Evolutionary conservation across 2,329 filamentous ascomycete species (phyloP), one percentile per base, ranked within the genome.

Genomic region (Trichothecium sympodiale): DNA sequence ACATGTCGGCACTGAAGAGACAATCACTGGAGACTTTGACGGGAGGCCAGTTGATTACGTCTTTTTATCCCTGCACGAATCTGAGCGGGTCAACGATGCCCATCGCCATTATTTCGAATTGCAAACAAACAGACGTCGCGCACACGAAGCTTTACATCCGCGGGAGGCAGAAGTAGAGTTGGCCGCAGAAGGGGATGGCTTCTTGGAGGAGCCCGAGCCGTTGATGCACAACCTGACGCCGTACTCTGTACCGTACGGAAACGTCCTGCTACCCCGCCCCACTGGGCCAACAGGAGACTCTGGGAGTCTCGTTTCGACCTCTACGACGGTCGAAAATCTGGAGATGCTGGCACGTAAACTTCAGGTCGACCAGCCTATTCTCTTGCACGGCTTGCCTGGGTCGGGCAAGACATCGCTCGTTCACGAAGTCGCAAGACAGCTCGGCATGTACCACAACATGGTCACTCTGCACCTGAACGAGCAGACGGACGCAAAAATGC

Each of bases 401-500:
- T 83, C 83, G 23, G 91, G 91, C 34, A 99, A 99, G 64, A 95
- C 91, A 0, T 78, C 84, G 1, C 60, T 94, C 15, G 75, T 93
- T 12, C 82, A 85, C 44, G 81, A 95, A 53, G 72, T 89, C 41
- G 88, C 89, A 17, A 75, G 74, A 48, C 74, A 81, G 46, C 73
- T 96, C 37, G 83, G 83, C 41, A 85, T 85, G 59, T 74, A 83
- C 16, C 73, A 79, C 5, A 76, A 74, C 40, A 87, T 98, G 77
- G 82, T 98, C 35, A 96, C 89, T 4, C 68, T 99, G 20, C 89
- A 98, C 57, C 67, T 99, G 25, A 98, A 98, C 53, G 91, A 96
- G 58, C 93, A 99, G 57, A 96, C 88, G 3, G 91, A 99, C 59
- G 88, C 89, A 0, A 99, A 98, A 58, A 83, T 94, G 64, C 74